These are phyloP conservation scores for Starmerella scarabaei DNA, from an alignment of 805 yeast species.

Conservation along the genomic window DNA sequence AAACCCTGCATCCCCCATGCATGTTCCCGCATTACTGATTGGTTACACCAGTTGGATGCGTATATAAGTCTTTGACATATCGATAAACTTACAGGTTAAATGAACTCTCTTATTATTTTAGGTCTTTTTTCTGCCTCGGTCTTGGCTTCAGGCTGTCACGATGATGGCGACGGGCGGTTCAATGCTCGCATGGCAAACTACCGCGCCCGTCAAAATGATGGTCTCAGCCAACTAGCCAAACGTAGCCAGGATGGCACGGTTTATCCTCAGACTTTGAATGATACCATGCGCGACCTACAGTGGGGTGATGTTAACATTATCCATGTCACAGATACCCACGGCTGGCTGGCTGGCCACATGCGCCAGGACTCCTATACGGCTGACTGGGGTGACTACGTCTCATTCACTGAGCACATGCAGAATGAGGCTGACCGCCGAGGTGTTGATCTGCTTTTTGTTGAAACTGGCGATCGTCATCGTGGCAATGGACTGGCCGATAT, in stretches of 20 bases:
- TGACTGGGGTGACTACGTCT: constrained; percentile 84
- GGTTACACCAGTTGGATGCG: too few relatives aligned
- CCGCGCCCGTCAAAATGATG: constrained; percentile 1
- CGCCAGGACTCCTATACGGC: constrained; percentile 43
- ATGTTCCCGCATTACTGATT: too few relatives aligned
- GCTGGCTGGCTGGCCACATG: constrained; percentile 43
- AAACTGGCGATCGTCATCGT: constrained; percentile 88
- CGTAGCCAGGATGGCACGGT: constrained; percentile 7
- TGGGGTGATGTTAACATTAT: constrained; percentile 54
- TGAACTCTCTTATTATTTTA: too few relatives aligned
- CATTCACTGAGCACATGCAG: constrained; percentile 47
- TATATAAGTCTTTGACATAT: too few relatives aligned
- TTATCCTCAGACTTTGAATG: constrained; percentile 1
- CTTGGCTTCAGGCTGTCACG: constrained; percentile 4
- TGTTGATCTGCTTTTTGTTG: constrained; percentile 60
- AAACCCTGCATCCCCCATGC: too few relatives aligned
- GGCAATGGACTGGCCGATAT: constrained; percentile 85
- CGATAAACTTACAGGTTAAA: too few relatives aligned
- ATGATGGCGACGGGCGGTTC: constrained; percentile 16
- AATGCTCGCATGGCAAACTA: constrained; percentile 5
- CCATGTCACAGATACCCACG: constrained; percentile 92
- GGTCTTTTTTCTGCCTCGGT: too few relatives aligned
- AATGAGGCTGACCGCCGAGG: constrained; percentile 33
- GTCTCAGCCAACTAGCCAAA: not conserved
- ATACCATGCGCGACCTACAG: not conserved